A percentile compares a stretch with the other conserved stretches of the same genome.
Evolutionary conservation across 768 basidiomycete genomes (phyloP).

Genomic region (Mycena capillaripes): DNA sequence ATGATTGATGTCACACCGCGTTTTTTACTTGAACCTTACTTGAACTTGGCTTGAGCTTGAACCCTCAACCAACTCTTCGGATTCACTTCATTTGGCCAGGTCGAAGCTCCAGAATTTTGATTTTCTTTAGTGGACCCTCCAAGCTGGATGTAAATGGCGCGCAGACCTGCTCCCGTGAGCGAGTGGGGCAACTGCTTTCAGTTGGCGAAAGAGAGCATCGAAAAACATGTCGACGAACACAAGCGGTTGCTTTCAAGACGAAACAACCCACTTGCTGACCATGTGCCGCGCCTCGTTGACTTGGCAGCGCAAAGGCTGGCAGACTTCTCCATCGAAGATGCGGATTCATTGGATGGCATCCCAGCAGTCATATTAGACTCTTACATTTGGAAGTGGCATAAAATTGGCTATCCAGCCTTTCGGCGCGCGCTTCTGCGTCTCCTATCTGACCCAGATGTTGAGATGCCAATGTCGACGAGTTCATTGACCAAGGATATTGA

Average conservation of each 20-base stretch:
- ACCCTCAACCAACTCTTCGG: too few species aligned
- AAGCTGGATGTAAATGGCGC: too few species aligned
- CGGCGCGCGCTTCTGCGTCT: background rate
- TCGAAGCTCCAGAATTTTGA: too few species aligned
- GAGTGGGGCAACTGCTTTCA: background rate
- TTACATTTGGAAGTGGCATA: conserved; percentile 14
- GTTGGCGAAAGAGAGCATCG: background rate
- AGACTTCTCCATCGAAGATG: background rate
- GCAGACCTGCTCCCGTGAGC: background rate
- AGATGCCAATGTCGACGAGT: background rate
- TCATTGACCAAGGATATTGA: background rate
- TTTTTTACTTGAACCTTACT: too few species aligned
- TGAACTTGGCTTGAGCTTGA: too few species aligned
- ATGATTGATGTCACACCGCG: too few species aligned
- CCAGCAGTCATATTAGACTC: background rate
- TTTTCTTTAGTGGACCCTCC: too few species aligned
- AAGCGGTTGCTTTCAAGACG: background rate
- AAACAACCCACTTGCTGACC: background rate
- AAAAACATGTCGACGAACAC: background rate
- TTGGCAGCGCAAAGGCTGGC: conserved; percentile 15
- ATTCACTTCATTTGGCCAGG: too few species aligned
- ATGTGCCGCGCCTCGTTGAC: conserved; percentile 18
- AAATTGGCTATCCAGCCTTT: conserved; percentile 7
- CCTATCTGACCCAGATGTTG: background rate
- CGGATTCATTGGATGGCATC: conserved; percentile 14